Evolutionary conservation across 106 monocot genomes (phyloP).

Genomic region (Chionographis japonica): DNA sequence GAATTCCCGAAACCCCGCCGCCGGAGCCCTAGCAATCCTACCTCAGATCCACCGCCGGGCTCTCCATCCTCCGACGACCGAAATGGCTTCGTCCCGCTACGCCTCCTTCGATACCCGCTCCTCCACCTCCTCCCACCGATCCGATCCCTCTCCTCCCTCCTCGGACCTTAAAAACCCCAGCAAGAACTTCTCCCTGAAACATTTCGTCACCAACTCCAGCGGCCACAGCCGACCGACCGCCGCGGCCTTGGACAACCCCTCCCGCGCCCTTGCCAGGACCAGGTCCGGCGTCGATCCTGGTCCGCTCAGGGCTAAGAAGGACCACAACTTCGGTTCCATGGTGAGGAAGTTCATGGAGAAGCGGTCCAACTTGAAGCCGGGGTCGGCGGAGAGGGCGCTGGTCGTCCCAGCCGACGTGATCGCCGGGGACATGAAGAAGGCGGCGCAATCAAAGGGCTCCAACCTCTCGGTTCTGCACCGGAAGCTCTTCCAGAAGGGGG

Average conservation of each 20-base stretch:
- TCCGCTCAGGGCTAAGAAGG: constrained; percentile 8
- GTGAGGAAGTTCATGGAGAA: constrained; percentile 74
- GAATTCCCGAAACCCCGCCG: too few relatives aligned
- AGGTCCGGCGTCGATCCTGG: constrained; percentile 8
- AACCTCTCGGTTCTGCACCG: constrained; percentile 41
- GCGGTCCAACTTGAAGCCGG: constrained; percentile 26
- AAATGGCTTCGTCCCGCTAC: constrained; percentile 44
- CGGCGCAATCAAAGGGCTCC: constrained; percentile 20
- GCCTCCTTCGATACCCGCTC: constrained; percentile 31
- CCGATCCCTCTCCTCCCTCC: constrained; percentile 4
- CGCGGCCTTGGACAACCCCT: constrained; percentile 7
- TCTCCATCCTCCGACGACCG: not conserved
- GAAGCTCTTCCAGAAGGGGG: constrained; percentile 75
- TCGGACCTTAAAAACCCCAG: constrained; percentile 11
- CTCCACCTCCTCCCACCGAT: constrained; percentile 19
- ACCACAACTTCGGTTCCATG: constrained; percentile 48
- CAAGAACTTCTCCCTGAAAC: constrained; percentile 3
- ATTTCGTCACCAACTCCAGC: constrained; percentile 13
- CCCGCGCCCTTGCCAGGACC: constrained; percentile 9
- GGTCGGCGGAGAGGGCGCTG: constrained; percentile 8
- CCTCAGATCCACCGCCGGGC: not conserved
- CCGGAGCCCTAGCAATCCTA: too few relatives aligned
- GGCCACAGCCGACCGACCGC: not conserved
- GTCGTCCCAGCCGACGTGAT: constrained; percentile 22
- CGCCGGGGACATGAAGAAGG: constrained; percentile 32